These are phyloP conservation scores for Eremochloa ophiuroides DNA, from an alignment of 176 grass and related monocot genomes.

Conservation along the genomic window DNA sequence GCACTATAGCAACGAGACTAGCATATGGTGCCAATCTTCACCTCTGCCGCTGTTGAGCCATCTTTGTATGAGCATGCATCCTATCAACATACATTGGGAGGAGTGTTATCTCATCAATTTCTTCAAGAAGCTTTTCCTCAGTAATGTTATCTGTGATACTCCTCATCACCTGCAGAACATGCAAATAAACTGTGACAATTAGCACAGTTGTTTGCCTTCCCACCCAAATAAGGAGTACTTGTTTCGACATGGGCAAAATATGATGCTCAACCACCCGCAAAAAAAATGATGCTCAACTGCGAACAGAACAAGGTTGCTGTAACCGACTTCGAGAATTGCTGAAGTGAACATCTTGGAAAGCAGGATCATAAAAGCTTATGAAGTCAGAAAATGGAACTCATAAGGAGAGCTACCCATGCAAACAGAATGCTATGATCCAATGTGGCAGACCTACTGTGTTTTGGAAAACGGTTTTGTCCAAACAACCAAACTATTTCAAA, in stretches of 20 bases:
- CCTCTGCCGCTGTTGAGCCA: slow-evolving; percentile 38
- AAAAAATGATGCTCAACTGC: background rate
- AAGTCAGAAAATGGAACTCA: background rate
- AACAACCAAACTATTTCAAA: background rate
- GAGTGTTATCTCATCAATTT: slow-evolving; percentile 54
- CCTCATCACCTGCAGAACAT: slow-evolving; percentile 59
- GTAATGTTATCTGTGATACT: slow-evolving; percentile 88
- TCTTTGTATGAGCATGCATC: slow-evolving; percentile 44
- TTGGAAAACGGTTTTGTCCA: background rate
- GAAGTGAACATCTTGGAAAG: background rate
- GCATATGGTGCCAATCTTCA: background rate
- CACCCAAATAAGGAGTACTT: background rate
- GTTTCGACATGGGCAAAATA: background rate
- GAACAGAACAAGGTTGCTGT: background rate
- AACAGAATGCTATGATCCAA: background rate
- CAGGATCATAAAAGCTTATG: background rate
- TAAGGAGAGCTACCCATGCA: background rate
- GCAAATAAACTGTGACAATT: background rate
- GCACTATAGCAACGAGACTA: slow-evolving; percentile 3
- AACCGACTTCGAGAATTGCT: no score
- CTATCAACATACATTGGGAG: slow-evolving; percentile 80
- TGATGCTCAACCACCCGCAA: background rate
- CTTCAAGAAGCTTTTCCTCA: slow-evolving; percentile 64
- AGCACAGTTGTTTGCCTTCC: background rate
- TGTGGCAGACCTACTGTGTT: background rate